Percentiles rank a stretch among this genome's conserved stretches.
phyloP scores from a whole-genome alignment of 2,329 filamentous ascomycete species.

The Blastomyces silverae region DNA sequence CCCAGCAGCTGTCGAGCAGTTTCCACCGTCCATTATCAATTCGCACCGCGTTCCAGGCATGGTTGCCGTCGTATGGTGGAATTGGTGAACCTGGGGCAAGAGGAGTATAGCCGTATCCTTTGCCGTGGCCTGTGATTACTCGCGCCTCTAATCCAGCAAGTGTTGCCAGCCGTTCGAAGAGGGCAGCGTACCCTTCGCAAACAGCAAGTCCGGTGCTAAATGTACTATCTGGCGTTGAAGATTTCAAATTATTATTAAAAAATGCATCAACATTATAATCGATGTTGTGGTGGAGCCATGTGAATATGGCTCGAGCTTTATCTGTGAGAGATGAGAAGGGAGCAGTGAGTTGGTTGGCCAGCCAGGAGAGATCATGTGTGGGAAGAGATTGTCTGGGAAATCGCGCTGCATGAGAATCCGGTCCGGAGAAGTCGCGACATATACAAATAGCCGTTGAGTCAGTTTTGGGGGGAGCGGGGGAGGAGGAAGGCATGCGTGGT shows the following conservation, averaged over 20 bases:
- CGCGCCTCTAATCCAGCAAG: slow-evolving; percentile 73
- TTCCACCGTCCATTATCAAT: slow-evolving; percentile 89
- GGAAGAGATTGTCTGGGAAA: slow-evolving; percentile 69
- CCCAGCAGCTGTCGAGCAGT: slow-evolving; percentile 87
- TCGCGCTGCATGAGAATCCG: slow-evolving; percentile 69
- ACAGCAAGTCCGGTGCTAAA: slow-evolving; percentile 74
- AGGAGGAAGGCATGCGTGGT: slow-evolving; percentile 27
- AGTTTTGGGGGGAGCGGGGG: background rate
- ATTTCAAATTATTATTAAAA: slow-evolving; percentile 62
- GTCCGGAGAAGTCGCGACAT: slow-evolving; percentile 80
- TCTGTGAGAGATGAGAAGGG: slow-evolving; percentile 78
- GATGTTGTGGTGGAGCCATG: slow-evolving; percentile 93
- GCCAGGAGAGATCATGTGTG: slow-evolving; percentile 59
- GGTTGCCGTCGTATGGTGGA: slow-evolving; percentile 58
- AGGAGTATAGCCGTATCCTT: slow-evolving; percentile 67
- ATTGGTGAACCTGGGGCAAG: slow-evolving; percentile 57
- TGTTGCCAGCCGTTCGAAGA: slow-evolving; percentile 71
- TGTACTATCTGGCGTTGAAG: slow-evolving; percentile 63
- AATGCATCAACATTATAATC: slow-evolving; percentile 75
- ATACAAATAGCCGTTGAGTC: slow-evolving; percentile 48
- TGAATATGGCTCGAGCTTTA: slow-evolving; percentile 87
- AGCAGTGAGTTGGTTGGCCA: slow-evolving; percentile 69
- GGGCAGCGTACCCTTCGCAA: slow-evolving; percentile 81
- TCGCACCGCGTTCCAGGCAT: slow-evolving; percentile 90
- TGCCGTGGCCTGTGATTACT: slow-evolving; percentile 71